Evolutionary conservation across 208 protist genomes (phyloP), one percentile per base, ranked within the genome.

Genomic region (Wallacemonas collosoma): DNA sequence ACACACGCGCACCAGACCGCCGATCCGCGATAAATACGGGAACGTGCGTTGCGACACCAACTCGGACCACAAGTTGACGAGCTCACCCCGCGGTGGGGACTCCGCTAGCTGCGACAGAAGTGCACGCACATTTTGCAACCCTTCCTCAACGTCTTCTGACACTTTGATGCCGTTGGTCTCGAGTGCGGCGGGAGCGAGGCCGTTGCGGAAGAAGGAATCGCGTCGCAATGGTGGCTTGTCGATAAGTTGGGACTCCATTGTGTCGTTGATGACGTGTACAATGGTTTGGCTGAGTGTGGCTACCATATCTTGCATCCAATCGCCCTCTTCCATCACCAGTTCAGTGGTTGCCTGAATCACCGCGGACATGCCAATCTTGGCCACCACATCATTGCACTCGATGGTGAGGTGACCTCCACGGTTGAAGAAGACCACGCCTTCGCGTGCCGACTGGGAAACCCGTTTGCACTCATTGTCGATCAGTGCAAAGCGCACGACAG

Each of bases 241-340:
- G 56, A 70, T 68, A 17, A 77, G 58, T 5, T 75, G 58, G 40
- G 45, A 71, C 1, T 84, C 58, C 38, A 87, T 63, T 1, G 75
- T 74, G 43, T 72, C 61, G 39, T 80, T 63, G 35, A 74, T 82
- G 56, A 85, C 83, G 39, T 74, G 71, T 26, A 95, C 74, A 51
- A 90, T 90, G 17, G 87, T 83, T 14, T 87, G 73, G 75, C 77
- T 85, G 26, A 95, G 79, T 3, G 87, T 85, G 45, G 84, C 61
- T 71, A 81, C 91, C 63, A 89, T 93, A 41, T 90, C 88, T 17
- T 79, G 75, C 69, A 95, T 72, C 90, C 90, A 95, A 69, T 88
- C 73, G n/a, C 80, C 81, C 67, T 76, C 75, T 60, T 90, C 85
- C 54, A 80, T 82, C 45, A 54, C 17, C 56, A 91, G 44, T 73